Conservation (phyloP, 2,329 filamentous ascomycete genomes). For the Macrophomina pseudophaseolina region DNA sequence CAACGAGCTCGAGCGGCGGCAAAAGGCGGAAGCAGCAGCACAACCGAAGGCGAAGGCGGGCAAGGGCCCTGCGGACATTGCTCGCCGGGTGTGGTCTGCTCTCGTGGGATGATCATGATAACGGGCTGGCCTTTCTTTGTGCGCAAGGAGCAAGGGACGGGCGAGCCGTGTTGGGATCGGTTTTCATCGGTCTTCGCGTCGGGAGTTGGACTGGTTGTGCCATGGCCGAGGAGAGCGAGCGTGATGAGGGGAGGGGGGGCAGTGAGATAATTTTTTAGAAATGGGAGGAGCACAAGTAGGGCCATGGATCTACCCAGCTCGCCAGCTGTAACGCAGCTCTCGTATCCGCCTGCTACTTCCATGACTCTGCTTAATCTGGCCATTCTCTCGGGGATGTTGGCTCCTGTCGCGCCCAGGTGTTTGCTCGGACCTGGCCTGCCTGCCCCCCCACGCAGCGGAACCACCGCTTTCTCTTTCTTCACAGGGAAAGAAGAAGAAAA, state of each 20-base stretch:
- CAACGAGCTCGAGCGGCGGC: conserved; percentile 19
- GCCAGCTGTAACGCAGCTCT: conserved; percentile 11
- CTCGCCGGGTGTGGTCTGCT: conserved; percentile 9
- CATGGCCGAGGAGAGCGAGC: background rate
- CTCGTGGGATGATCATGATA: conserved; percentile 18
- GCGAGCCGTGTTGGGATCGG: background rate
- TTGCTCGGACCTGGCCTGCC: background rate
- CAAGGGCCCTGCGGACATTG: background rate
- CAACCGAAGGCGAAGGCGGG: background rate
- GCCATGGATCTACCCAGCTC: conserved; percentile 2
- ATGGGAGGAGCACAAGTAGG: background rate
- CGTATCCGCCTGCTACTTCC: background rate
- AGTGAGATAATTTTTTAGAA: background rate
- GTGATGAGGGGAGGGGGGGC: background rate
- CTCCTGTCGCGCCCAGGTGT: background rate
- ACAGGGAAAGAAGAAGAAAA: background rate
- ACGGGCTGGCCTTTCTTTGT: background rate
- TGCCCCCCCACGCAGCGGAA: background rate
- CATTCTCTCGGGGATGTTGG: background rate
- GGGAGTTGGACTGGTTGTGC: background rate
- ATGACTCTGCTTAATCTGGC: conserved; percentile 1
- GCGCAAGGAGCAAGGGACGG: background rate
- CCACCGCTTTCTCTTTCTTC: too few relatives aligned
- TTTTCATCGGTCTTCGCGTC: background rate
- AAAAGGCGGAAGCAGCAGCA: conserved; percentile 7